Base-by-base conservation (phyloP, 768 basidiomycete species). In the Austroboletus eburneus region DNA sequence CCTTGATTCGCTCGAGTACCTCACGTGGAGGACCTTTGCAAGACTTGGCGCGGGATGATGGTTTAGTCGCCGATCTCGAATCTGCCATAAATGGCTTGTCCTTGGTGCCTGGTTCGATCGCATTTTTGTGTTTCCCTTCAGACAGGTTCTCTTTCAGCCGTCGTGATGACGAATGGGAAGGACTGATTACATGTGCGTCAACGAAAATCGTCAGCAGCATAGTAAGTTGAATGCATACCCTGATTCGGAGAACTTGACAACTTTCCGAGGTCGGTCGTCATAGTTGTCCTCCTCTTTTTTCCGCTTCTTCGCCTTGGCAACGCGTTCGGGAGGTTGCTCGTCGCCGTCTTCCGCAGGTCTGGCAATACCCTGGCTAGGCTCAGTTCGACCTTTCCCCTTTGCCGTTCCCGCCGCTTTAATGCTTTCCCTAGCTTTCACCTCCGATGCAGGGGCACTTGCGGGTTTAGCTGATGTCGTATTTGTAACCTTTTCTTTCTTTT, bases 11-110 rank as follows among this genome's bases (percentile, higher is more conserved):
- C 32, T 65, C 64, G 8, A 74, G 62, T 3, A 74, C 66, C 21
- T 69, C 65, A 18, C 54, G 69, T 0, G 73, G 73, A 2, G 69
- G 72, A 7, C 72, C 72, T 50, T 59, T 67, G 13, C 44, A 40
- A 7, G 39, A n/a, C 43, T 58, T 60, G 7, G 50, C n/a, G 9
- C 45, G 53, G 2, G 44, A 44, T 8, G 45, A 36, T 5, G 27
- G 42, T 20, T 50, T 43, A 13, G 14, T 43, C 23, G 35, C 12
- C n/a, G 35, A 22, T 21, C 50, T 50, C 9, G 16, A 27, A 3
- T 10, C 32, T 4, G 23, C 40, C 23, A 3, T n/a, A 32, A 47
- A 39, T 0, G 20, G 6, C 5, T 45, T 36, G 13, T 46, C 53
- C 10, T 39, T 35, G 21, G 13, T 2, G 10, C 16, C 30, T 5